Percentiles rank a stretch among this genome's conserved stretches.
These are phyloP conservation scores for Tricholoma furcatifolium DNA, from an alignment of 768 basidiomycete species.

Conservation along the genomic window DNA sequence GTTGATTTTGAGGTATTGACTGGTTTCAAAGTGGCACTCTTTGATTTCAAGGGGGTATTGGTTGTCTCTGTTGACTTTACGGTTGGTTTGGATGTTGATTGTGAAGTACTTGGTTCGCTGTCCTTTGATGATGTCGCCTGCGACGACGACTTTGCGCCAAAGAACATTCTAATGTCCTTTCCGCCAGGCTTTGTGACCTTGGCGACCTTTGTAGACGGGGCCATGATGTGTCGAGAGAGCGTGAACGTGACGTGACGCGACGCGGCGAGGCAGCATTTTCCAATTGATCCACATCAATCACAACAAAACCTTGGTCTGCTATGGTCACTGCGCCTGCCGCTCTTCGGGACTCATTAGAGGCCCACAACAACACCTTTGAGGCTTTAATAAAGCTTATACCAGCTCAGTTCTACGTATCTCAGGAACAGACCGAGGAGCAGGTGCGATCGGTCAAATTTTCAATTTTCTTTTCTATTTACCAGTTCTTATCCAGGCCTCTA, in stretches of 20 bases:
- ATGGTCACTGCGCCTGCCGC: constrained; percentile 51
- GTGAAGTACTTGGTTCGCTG: no score
- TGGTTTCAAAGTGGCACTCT: no score
- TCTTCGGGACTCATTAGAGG: constrained; percentile 67
- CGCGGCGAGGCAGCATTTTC: no score
- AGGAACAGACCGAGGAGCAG: constrained; percentile 66
- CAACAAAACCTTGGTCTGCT: constrained; percentile 2
- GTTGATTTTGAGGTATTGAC: no score
- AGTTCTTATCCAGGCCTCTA: constrained; percentile 45
- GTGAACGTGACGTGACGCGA: constrained; percentile 7
- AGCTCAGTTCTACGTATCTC: constrained; percentile 81
- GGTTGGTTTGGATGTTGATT: no score
- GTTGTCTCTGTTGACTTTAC: no score
- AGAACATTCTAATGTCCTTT: constrained; percentile 40
- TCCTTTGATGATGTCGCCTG: no score
- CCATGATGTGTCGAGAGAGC: constrained; percentile 11
- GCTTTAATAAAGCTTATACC: constrained; percentile 83
- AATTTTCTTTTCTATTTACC: not conserved
- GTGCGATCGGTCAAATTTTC: constrained; percentile 32
- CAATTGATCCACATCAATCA: no score
- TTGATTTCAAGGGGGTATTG: no score
- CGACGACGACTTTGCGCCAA: no score
- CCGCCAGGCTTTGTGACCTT: constrained; percentile 28
- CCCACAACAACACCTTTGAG: constrained; percentile 87
- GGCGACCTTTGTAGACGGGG: constrained; percentile 21